Evolutionary conservation across 768 basidiomycete genomes (phyloP), one percentile per base, ranked within the genome.

Genomic region (Termitomyces sp.): DNA sequence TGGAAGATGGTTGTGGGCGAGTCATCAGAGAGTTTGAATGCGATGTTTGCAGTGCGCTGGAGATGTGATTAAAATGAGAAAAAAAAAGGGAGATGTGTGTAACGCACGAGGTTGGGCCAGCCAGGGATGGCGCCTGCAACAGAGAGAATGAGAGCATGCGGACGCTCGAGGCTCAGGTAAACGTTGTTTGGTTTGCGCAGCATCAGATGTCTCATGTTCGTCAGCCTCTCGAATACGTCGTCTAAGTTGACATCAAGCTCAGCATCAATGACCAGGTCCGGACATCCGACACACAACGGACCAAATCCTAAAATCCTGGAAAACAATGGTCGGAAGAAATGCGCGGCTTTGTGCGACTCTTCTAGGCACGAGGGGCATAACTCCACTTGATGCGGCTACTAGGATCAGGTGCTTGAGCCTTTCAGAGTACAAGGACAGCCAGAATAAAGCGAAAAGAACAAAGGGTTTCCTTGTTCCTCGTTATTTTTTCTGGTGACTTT

Each of bases 1-100:
- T n/a, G n/a, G 26, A 26, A 6, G 37, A 24, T 86, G 17, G 74
- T 62, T 2, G 70, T 62, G 7, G 66, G 54, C 1, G 66, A 60
- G 58, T 79, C 77, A 55, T 81, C 76, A 1, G 82, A 79, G 38
- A 85, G 72, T 37, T 81, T 77, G 66, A 86, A 79, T 35, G 79
- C 77, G 17, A 84, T 68, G 55, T 83, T 73, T 6, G 77, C 77
- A 0, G 74, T 72, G 66, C 80, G 77, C 84, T 86, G 58, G 12
- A 6, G 26, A 9, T 9, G 34, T 2, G 32, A 32, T 32, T 10
- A 32, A 9, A 2, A 10, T 9, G n/a, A n/a, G n/a, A n/a, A 2
- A 32, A 9, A 26, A 45, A 15, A 35, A 58, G 41, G 45, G 49
- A 55, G 19, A 3, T 40, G 34, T 15, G 45, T 45, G 45, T 45